These are phyloP conservation scores for Candida albicans DNA, from an alignment of 1,139 yeast genomes.

Conservation along the genomic window DNA sequence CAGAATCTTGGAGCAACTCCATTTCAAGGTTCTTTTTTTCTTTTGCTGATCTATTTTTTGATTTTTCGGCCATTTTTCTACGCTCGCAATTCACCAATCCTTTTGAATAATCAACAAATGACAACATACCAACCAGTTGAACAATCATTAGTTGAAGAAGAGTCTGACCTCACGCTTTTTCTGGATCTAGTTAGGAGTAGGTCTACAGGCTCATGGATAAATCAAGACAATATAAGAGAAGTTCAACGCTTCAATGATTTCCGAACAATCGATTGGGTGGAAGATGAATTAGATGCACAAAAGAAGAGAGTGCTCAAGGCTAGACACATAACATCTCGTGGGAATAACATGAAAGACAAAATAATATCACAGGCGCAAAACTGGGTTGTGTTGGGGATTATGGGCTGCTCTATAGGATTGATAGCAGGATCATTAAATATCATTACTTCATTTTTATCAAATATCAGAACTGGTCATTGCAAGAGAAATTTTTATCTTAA, in stretches of 20 bases:
- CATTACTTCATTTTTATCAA: slow-evolving; percentile 83
- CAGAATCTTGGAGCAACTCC: no score
- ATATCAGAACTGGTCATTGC: slow-evolving; percentile 78
- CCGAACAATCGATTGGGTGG: slow-evolving; percentile 81
- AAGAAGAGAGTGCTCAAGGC: slow-evolving; percentile 27
- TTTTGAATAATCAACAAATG: background rate
- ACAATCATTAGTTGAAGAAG: slow-evolving; percentile 5
- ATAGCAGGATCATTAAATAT: slow-evolving; percentile 82
- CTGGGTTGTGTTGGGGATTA: slow-evolving; percentile 73
- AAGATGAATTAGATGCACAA: slow-evolving; percentile 68
- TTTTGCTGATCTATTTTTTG: background rate
- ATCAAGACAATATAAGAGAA: slow-evolving; percentile 35
- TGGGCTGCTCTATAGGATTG: slow-evolving; percentile 75
- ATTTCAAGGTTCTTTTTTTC: slow-evolving; percentile 2
- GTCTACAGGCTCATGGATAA: slow-evolving; percentile 39
- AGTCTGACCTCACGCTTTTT: slow-evolving; percentile 1
- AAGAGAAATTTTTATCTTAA: slow-evolving; percentile 66
- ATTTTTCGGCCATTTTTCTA: background rate
- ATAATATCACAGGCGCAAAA: slow-evolving; percentile 55
- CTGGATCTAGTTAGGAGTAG: slow-evolving; percentile 8
- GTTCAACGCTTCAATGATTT: slow-evolving; percentile 58
- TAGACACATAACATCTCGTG: slow-evolving; percentile 15
- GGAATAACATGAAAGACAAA: slow-evolving; percentile 24
- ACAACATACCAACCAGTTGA: slow-evolving; percentile 5
- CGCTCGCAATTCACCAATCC: background rate